Conservation (phyloP, 2,329 filamentous ascomycete species). For the Cyphellophora europaea region DNA sequence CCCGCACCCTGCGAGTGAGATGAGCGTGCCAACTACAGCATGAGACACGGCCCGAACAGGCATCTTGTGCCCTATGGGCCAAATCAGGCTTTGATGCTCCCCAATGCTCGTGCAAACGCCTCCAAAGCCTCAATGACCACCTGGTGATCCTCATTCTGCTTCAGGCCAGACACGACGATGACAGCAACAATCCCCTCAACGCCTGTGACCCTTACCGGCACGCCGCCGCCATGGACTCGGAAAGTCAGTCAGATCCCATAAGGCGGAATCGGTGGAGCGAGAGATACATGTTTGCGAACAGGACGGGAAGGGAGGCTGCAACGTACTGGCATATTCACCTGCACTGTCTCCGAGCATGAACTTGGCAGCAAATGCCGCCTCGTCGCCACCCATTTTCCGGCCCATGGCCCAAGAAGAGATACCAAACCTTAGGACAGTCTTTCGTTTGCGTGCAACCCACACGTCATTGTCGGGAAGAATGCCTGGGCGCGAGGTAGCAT, state of each 20-base stretch:
- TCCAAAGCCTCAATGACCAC: slow-evolving; percentile 62
- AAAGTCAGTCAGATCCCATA: too few species aligned
- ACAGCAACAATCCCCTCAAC: slow-evolving; percentile 69
- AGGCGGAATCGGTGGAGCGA: too few species aligned
- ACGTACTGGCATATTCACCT: slow-evolving; percentile 52
- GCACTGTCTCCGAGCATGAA: slow-evolving; percentile 50
- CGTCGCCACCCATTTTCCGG: slow-evolving; percentile 56
- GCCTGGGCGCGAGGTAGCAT: slow-evolving; percentile 57
- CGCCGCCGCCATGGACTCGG: slow-evolving; percentile 60
- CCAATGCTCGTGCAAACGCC: too few species aligned
- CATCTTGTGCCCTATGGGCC: too few species aligned
- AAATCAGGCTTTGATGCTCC: too few species aligned
- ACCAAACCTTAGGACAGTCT: slow-evolving; percentile 63
- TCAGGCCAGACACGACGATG: slow-evolving; percentile 61
- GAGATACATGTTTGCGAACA: too few species aligned
- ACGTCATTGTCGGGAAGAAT: slow-evolving; percentile 61
- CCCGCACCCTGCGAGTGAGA: too few species aligned
- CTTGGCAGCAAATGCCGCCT: slow-evolving; percentile 55
- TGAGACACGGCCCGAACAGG: too few species aligned
- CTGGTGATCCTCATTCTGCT: slow-evolving; percentile 68
- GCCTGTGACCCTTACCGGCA: slow-evolving; percentile 61
- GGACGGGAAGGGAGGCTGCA: too few species aligned
- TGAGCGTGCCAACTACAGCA: too few species aligned
- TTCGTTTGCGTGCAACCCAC: slow-evolving; percentile 63
- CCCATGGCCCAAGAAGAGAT: slow-evolving; percentile 62